Conservation (phyloP, 2,329 filamentous ascomycete genomes). For the Purpureocillium takamizusanense region DNA sequence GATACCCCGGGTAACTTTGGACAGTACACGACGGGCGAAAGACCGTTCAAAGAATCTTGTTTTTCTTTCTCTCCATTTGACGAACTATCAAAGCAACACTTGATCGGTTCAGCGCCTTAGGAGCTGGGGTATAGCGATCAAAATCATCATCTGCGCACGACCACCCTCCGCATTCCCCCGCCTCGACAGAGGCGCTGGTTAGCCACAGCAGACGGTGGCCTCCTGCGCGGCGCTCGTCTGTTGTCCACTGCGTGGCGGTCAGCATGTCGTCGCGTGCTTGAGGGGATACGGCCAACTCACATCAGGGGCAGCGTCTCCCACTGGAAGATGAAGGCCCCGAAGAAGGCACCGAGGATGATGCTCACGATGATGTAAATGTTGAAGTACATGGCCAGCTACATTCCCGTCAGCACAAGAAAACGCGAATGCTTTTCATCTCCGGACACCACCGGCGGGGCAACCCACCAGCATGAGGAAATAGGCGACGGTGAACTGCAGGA, state of each 20-base stretch:
- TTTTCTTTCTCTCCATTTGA: not conserved
- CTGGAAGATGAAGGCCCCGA: constrained; percentile 65
- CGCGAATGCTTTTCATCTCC: no score
- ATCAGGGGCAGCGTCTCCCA: constrained; percentile 47
- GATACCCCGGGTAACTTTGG: constrained; percentile 11
- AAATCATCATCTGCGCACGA: no score
- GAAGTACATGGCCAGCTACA: constrained; percentile 47
- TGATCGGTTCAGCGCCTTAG: no score
- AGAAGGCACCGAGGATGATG: constrained; percentile 66
- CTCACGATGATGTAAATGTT: constrained; percentile 72
- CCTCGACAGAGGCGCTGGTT: no score
- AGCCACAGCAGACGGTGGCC: constrained; percentile 32
- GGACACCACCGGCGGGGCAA: no score
- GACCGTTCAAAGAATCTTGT: no score
- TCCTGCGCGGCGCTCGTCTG: constrained; percentile 26
- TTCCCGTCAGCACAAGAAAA: not conserved
- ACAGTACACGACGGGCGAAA: no score
- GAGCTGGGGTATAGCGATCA: no score
- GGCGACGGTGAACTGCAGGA: constrained; percentile 62
- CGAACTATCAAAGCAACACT: not conserved
- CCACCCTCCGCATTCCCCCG: no score
- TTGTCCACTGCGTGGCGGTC: constrained; percentile 4
- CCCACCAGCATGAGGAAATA: constrained; percentile 65
- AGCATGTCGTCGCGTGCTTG: not conserved
- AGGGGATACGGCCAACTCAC: constrained; percentile 10